Evolutionary conservation across 208 protist genomes (phyloP), one percentile per base, ranked within the genome.

Genomic region (Acanthamoeba polyphaga): DNA sequence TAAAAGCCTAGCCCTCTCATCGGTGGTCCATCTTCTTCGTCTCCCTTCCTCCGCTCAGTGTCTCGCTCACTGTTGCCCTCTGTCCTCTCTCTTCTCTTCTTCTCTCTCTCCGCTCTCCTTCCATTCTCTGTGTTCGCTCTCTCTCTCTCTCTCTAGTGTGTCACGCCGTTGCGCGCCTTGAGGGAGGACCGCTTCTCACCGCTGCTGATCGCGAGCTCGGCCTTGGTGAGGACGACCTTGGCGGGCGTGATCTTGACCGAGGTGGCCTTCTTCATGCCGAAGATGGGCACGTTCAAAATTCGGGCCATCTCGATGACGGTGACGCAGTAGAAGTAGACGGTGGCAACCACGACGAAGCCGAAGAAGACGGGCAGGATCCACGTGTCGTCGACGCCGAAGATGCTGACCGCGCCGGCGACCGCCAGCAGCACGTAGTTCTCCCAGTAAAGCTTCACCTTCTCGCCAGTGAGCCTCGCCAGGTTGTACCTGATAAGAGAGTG

Each of bases 201-300:
- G 60, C 60, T 66, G 22, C 27, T 22, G 60, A 66, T 19, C 53
- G 53, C 60, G 27, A 76, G 68, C 68, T 76, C 68, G 68, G 68
- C 27, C 29, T 43, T 32, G 68, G 24, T 43, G 32, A 76, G 68
- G 32, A 76, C 68, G 68, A 76, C 68, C 68, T 76, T 76, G 68
- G 68, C 34, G 22, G 34, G 68, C 29, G 34, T 46, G 68, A 76
- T 46, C 68, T 76, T 76, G 68, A n/a, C 68, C 29, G 68, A 9
- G 32, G 68, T 76, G 68, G 34, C 34, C 68, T 76, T 76, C 68
- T 76, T 76, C 68, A 76, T 76, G 68, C 68, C 29, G 27, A 76
- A 76, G 68, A 76, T 76, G 68, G 68, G 68, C 68, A 76, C 68
- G 68, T 76, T 76, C 27, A 76, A 46, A 76, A 76, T 46, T 32